These are phyloP conservation scores for Biscutella laevigata DNA, from an alignment of 441 rosid genomes.

Conservation along the genomic window DNA sequence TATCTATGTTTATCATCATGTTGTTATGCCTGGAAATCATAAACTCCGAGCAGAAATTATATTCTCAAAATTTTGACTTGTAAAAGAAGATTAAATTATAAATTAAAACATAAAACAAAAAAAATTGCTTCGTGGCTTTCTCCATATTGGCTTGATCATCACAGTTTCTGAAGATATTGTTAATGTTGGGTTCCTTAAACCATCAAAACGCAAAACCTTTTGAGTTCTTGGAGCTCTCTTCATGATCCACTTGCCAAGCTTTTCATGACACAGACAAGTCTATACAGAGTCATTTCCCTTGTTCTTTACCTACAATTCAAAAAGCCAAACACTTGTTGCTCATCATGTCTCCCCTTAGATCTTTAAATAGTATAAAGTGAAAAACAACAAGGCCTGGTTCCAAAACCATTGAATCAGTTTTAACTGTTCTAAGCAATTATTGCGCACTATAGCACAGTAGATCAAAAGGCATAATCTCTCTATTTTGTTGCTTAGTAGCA, in stretches of 20 bases:
- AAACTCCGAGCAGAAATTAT: neutral
- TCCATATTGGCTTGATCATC: conserved; percentile 15
- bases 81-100: neutral
- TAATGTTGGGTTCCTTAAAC: neutral
- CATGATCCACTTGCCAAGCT: conserved; percentile 10
- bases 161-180: neutral
- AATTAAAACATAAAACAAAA: neutral
- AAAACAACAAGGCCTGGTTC: no score
- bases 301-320: conserved; percentile 44
- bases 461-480: neutral
- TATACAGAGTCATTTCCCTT: conserved; percentile 37
- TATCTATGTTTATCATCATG: no score
- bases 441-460: neutral
- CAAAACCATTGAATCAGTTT: no score
- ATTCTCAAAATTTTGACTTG: neutral
- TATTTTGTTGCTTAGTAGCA: neutral
- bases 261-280: conserved; percentile 3
- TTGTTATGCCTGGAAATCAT: conserved; percentile 7
- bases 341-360: conserved; percentile 5
- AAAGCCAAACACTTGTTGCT: conserved; percentile 10
- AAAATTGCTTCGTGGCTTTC: neutral
- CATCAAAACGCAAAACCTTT: conserved; percentile 1
- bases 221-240: conserved; percentile 10
- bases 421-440: neutral
- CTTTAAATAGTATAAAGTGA: neutral